Conservation (phyloP, 768 basidiomycete species). For the Stropharia rugosoannulata region DNA sequence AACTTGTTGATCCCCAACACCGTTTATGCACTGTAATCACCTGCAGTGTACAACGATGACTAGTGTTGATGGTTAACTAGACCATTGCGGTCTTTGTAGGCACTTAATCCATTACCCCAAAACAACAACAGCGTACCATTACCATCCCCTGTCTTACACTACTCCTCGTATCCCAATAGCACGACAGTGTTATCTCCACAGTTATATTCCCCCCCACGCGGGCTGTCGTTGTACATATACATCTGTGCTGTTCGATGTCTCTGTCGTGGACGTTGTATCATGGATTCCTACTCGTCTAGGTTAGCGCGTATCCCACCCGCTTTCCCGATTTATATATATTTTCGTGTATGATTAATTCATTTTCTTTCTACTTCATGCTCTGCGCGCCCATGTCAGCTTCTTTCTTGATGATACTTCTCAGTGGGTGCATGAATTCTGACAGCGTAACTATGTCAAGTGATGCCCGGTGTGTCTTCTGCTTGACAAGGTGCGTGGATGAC, state of each 20-base stretch:
- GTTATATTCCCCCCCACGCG: constrained; percentile 1
- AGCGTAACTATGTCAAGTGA: too few relatives aligned
- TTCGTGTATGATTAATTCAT: constrained; percentile 11
- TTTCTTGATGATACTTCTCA: not conserved
- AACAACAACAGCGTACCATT: too few relatives aligned
- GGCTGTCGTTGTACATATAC: constrained; percentile 8
- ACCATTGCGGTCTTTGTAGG: too few relatives aligned
- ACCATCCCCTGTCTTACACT: not conserved
- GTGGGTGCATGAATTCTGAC: too few relatives aligned
- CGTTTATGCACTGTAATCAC: not conserved
- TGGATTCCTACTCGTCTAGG: constrained; percentile 5
- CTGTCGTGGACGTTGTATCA: constrained; percentile 7
- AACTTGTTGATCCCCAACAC: not conserved
- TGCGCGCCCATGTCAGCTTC: not conserved
- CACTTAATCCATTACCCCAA: too few relatives aligned
- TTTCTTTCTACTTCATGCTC: not conserved
- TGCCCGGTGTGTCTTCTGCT: too few relatives aligned
- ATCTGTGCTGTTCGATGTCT: not conserved
- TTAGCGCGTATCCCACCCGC: not conserved
- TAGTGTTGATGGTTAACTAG: not conserved
- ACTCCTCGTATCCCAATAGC: not conserved
- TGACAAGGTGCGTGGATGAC: too few relatives aligned
- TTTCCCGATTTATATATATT: constrained; percentile 8
- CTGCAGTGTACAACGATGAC: not conserved
- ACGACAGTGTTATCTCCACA: not conserved